Evolutionary conservation across 2,329 filamentous ascomycete species (phyloP).

Genomic region (Macroventuria anomochaeta): DNA sequence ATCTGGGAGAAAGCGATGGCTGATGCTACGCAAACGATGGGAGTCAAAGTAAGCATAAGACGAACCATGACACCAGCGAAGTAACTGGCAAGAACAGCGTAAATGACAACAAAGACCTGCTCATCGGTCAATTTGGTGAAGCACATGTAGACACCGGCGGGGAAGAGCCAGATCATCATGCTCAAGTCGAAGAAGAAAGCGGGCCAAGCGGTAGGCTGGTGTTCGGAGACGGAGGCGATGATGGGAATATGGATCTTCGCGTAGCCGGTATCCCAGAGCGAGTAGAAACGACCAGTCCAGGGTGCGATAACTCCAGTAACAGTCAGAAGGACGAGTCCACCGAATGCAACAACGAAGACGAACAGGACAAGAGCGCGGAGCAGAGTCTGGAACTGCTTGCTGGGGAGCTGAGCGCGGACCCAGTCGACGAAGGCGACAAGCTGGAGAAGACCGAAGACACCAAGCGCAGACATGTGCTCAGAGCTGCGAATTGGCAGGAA

Average conservation of each 20-base stretch:
- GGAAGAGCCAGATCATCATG: slow-evolving; percentile 98
- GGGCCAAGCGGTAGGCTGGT: slow-evolving; percentile 98
- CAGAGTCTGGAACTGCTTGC: slow-evolving; percentile 92
- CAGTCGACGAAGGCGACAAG: slow-evolving; percentile 92
- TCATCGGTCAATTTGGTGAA: slow-evolving; percentile 94
- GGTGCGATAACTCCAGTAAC: slow-evolving; percentile 91
- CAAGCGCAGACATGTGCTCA: slow-evolving; percentile 97
- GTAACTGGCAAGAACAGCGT: slow-evolving; percentile 95
- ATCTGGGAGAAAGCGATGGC: slow-evolving; percentile 88
- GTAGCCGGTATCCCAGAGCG: slow-evolving; percentile 97
- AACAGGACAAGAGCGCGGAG: slow-evolving; percentile 76
- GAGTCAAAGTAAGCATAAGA: slow-evolving; percentile 96
- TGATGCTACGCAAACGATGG: slow-evolving; percentile 92
- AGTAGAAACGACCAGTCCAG: slow-evolving; percentile 99
- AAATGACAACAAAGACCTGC: slow-evolving; percentile 97
- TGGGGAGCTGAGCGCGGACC: slow-evolving; percentile 83
- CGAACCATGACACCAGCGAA: slow-evolving; percentile 99
- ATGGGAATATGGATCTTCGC: slow-evolving; percentile 99
- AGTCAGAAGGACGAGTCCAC: slow-evolving; percentile 80
- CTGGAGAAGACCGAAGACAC: slow-evolving; percentile 94
- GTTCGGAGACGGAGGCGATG: slow-evolving; percentile 98
- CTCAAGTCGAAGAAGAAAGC: slow-evolving; percentile 99
- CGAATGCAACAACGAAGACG: slow-evolving; percentile 75
- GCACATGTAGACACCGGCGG: slow-evolving; percentile 96
- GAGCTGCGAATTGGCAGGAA: slow-evolving; percentile 96